phyloP scores from a whole-genome alignment of 257 asterid species.

The Cynanchum wilfordii region DNA sequence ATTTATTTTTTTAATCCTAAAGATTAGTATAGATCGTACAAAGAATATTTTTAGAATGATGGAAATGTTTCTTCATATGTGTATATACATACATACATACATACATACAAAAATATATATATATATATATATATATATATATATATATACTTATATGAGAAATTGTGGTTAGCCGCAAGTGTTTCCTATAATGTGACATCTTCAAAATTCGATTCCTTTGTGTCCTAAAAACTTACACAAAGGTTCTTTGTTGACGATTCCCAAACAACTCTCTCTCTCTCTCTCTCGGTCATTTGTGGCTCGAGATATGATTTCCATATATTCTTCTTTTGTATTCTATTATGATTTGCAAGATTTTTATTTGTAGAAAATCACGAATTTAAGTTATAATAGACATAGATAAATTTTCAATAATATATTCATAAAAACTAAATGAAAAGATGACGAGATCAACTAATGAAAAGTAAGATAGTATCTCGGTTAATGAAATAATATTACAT shows the following conservation, averaged over 20 bases:
- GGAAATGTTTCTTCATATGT: background rate
- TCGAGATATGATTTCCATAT: background rate
- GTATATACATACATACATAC: too few species aligned
- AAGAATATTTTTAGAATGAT: background rate
- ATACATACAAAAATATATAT: too few species aligned
- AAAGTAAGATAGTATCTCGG: too few species aligned
- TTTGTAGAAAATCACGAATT: too few species aligned
- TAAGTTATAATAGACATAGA: too few species aligned
- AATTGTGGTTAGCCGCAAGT: background rate
- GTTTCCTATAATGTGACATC: conserved; percentile 3
- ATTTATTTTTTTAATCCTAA: background rate
- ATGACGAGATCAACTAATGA: too few species aligned
- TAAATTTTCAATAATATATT: too few species aligned
- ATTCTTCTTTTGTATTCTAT: background rate
- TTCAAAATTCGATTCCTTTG: conserved; percentile 10
- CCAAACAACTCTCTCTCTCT: background rate
- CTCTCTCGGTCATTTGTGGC: background rate
- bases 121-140: background rate
- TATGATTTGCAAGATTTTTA: too few species aligned
- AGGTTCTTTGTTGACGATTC: conserved; percentile 6
- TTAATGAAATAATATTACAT: too few species aligned
- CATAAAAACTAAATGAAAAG: too few species aligned
- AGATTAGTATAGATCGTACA: background rate
- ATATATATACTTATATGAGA: background rate
- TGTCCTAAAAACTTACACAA: background rate